Evolutionary conservation across 73 alveolate genomes (phyloP).

Genomic region (Breviolum minutum): DNA sequence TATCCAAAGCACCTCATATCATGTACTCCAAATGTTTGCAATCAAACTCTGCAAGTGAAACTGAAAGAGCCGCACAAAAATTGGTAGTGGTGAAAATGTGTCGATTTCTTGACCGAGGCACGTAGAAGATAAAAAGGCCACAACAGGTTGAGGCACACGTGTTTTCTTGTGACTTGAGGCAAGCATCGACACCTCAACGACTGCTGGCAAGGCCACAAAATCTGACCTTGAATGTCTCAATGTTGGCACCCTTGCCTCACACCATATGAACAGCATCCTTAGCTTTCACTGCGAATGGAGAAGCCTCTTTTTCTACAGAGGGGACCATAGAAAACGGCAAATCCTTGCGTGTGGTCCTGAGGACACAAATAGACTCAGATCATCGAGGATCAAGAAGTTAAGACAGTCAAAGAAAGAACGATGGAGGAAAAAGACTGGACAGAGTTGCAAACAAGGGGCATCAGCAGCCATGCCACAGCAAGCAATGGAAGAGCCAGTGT

Average conservation of each 20-base stretch:
- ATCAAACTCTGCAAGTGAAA: not conserved
- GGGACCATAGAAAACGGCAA: not conserved
- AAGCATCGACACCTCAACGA: not conserved
- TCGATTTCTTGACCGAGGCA: not conserved
- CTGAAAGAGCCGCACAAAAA: no score
- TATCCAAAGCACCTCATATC: constrained; percentile 46
- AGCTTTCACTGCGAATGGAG: not conserved
- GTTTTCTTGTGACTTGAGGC: not conserved
- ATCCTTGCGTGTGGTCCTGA: no score
- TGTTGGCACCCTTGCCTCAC: constrained; percentile 21
- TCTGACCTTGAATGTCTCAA: not conserved
- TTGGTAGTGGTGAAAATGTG: not conserved
- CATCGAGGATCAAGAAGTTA: no score
- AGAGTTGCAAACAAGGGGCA: not conserved
- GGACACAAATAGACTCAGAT: no score
- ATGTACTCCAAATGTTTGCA: not conserved
- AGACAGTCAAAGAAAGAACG: no score
- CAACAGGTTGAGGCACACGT: not conserved
- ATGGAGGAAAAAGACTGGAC: not conserved
- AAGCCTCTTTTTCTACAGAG: no score
- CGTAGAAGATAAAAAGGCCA: constrained; percentile 41
- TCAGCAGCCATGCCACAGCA: constrained; percentile 12
- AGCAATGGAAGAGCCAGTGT: constrained; percentile 44
- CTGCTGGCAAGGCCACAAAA: not conserved
- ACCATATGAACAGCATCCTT: constrained; percentile 19